A percentile compares a stretch with the other conserved stretches of the same genome.
Evolutionary conservation across 2,329 filamentous ascomycete genomes (phyloP).

Genomic region (Raffaelea albimanens): DNA sequence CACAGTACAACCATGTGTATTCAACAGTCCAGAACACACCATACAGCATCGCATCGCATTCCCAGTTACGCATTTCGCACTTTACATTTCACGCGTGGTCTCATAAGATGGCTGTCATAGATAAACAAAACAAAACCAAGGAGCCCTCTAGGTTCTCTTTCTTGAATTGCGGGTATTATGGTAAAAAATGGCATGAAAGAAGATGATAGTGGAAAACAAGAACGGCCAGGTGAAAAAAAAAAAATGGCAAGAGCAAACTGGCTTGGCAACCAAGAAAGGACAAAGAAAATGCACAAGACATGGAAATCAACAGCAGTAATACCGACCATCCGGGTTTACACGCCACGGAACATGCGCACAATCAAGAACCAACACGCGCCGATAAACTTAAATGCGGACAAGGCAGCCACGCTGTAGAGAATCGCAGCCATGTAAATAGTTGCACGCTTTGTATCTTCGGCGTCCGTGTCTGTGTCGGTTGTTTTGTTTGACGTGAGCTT

Average conservation of each 20-base stretch:
- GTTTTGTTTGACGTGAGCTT: slow-evolving; percentile 36
- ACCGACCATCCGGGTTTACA: slow-evolving; percentile 24
- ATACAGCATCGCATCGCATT: too few relatives aligned
- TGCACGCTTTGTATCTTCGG: slow-evolving; percentile 33
- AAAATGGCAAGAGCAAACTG: not conserved
- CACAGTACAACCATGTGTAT: too few relatives aligned
- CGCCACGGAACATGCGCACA: slow-evolving; percentile 72
- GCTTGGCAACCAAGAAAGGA: not conserved
- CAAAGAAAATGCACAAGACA: not conserved
- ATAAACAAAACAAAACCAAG: too few relatives aligned
- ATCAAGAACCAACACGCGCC: slow-evolving; percentile 90
- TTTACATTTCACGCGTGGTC: too few relatives aligned
- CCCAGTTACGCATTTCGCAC: too few relatives aligned
- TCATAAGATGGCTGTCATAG: too few relatives aligned
- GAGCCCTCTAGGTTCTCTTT: not conserved
- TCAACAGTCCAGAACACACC: too few relatives aligned
- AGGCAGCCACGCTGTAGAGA: slow-evolving; percentile 76
- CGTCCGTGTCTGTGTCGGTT: not conserved
- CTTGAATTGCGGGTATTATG: slow-evolving; percentile 10
- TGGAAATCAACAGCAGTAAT: not conserved
- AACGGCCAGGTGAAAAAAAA: not conserved
- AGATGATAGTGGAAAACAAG: not conserved
- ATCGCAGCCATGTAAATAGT: slow-evolving; percentile 82
- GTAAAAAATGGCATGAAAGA: not conserved
- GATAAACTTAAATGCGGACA: slow-evolving; percentile 79